Conservation (phyloP, 306 rosid species). For the Mucuna pruriens region DNA sequence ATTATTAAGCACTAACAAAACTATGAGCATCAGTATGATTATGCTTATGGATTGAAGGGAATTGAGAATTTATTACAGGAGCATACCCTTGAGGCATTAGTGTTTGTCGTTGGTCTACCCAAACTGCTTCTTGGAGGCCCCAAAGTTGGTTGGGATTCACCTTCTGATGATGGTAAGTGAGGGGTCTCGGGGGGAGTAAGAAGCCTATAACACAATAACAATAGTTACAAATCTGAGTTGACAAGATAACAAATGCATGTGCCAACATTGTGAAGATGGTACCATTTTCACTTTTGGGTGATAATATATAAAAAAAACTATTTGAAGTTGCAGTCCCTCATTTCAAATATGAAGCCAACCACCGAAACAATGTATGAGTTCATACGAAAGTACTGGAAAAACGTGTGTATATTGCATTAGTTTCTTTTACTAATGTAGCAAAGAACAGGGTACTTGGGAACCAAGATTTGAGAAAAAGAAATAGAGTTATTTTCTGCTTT, state of each 20-base stretch:
- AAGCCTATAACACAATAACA: conserved; percentile 58
- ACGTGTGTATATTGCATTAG: background rate
- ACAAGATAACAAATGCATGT: background rate
- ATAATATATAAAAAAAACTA: background rate
- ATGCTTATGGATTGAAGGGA: background rate
- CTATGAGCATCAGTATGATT: background rate
- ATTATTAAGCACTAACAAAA: background rate
- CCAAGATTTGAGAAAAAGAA: background rate
- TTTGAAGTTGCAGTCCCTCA: background rate
- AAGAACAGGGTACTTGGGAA: background rate
- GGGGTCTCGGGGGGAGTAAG: conserved; percentile 91
- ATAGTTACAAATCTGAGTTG: conserved; percentile 12
- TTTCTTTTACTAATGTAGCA: background rate
- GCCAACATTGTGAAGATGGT: background rate
- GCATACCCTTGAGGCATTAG: conserved; percentile 73
- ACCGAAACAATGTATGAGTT: background rate
- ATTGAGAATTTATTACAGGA: conserved; percentile 22
- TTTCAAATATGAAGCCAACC: background rate
- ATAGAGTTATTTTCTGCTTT: background rate
- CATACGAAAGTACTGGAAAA: background rate
- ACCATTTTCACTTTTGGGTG: background rate
- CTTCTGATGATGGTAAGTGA: conserved; percentile 58
- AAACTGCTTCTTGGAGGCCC: conserved; percentile 53
- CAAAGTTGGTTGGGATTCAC: conserved; percentile 51
- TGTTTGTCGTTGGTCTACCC: conserved; percentile 55